Evolutionary conservation across 352 stramenopile species (phyloP), one percentile per base, ranked within the genome.

Genomic region (Globisporangium ultimum): DNA sequence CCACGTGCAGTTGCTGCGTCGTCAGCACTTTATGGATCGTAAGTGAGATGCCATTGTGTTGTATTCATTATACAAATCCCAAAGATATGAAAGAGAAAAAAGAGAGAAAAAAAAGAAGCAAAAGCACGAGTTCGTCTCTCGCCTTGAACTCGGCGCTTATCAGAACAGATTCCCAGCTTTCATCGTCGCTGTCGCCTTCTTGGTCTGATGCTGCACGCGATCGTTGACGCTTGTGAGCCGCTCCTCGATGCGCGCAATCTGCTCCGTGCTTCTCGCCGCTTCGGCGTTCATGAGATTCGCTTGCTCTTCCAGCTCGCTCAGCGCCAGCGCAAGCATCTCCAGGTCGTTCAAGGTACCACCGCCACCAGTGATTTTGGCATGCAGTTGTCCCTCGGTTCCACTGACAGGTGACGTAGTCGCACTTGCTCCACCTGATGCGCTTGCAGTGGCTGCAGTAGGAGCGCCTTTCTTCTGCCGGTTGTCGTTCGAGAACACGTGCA

Each of bases 21-120:
- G 86, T 42, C 86, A 95, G 70, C 67, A 95, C 70, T 95, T 95
- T 69, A 86, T 95, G 81, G 82, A 93, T 62, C 84, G 86, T 60
- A 81, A 83, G 55, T 78, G 67, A 56, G 67, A 63, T 18, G 56
- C 71, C 0, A 54, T 80, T 71, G 57, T 47, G 24, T 36, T 43
- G 48, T 32, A 17, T 2, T 48, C 36, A 38, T 17, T 55, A 57
- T 51, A n/a, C 17, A 59, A 5, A 36, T 10, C 28, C 28, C 28
- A 36, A 36, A 5, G 2, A 36, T 36, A 36, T 36, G 28, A 36
- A 36, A 36, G 28, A 36, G 28, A 36, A 36, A 5, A 60, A 53
- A 51, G 12, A 58, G 14, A 21, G 43, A 60, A 12, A 18, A 58
- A 13, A n/a, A 20, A 64, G 6, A 18, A 54, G 6, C 8, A 5